Conservation (phyloP, 306 rosid species). For the Inga laurina region DNA sequence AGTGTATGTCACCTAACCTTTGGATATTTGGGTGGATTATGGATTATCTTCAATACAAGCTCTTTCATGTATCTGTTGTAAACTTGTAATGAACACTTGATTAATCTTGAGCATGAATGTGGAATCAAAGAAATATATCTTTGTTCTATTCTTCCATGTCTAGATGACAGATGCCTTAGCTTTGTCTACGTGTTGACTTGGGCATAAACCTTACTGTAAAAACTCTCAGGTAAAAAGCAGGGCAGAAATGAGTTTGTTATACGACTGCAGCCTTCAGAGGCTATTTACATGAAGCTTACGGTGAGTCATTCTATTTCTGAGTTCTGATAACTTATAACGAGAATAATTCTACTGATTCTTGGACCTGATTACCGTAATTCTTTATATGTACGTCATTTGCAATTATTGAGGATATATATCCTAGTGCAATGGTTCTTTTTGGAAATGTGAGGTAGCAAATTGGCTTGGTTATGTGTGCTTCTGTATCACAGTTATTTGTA, state of each 20-base stretch:
- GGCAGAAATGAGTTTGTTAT: conserved; percentile 94
- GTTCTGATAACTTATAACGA: background rate
- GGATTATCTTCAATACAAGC: conserved; percentile 24
- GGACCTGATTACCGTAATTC: conserved; percentile 24
- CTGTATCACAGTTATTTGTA: background rate
- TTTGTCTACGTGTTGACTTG: background rate
- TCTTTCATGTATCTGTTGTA: conserved; percentile 16
- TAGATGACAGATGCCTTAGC: conserved; percentile 13
- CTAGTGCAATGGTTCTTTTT: background rate
- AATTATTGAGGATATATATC: conserved; percentile 1
- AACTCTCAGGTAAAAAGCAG: conserved; percentile 72
- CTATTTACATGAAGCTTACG: conserved; percentile 90
- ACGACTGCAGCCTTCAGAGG: conserved; percentile 82
- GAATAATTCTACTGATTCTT: conserved; percentile 19
- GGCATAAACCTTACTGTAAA: conserved; percentile 21
- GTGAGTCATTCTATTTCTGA: conserved; percentile 40
- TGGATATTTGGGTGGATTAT: background rate
- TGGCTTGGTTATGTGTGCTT: conserved; percentile 1
- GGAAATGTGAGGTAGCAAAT: conserved; percentile 7
- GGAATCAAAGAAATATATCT: background rate
- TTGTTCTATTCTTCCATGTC: conserved; percentile 3
- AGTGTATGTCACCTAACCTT: conserved; percentile 60
- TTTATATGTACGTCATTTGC: background rate
- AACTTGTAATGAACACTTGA: background rate
- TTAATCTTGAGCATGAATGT: conserved; percentile 19